phyloP scores from a whole-genome alignment of 371 early-diverging fungal genomes.

The Synchytrium microbalum region DNA sequence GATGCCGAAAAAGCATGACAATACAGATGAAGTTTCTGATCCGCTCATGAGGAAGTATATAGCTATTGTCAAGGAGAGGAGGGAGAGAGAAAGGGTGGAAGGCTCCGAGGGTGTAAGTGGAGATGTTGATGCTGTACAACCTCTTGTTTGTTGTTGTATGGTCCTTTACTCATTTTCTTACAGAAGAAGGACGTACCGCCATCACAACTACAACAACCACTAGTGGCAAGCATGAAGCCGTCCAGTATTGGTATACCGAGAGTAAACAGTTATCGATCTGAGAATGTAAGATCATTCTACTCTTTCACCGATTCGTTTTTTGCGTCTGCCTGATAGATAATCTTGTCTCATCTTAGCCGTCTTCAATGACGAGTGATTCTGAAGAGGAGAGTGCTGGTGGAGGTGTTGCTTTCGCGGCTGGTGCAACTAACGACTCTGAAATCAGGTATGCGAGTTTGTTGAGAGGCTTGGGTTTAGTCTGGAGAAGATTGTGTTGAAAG shows the following conservation, averaged over 20 bases:
- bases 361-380: background rate
- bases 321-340: background rate
- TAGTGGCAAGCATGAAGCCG: background rate
- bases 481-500: no score
- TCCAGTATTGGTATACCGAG: background rate
- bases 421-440: background rate
- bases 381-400: background rate
- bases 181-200: background rate
- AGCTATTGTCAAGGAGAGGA: constrained; percentile 29
- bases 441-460: background rate
- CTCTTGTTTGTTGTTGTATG: background rate
- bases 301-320: background rate
- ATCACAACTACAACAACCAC: background rate
- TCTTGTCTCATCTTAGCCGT: background rate
- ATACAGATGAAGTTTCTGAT: constrained; percentile 20
- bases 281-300: no score
- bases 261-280: background rate
- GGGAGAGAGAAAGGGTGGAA: constrained; percentile 16
- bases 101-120: background rate
- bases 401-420: background rate
- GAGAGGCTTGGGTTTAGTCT: no score
- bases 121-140: background rate
- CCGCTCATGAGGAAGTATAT: constrained; percentile 37
- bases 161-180: background rate
- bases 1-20: constrained; percentile 13